These are phyloP conservation scores for Aspergillus costaricaensis DNA, from an alignment of 2,329 filamentous ascomycete genomes.

Conservation along the genomic window DNA sequence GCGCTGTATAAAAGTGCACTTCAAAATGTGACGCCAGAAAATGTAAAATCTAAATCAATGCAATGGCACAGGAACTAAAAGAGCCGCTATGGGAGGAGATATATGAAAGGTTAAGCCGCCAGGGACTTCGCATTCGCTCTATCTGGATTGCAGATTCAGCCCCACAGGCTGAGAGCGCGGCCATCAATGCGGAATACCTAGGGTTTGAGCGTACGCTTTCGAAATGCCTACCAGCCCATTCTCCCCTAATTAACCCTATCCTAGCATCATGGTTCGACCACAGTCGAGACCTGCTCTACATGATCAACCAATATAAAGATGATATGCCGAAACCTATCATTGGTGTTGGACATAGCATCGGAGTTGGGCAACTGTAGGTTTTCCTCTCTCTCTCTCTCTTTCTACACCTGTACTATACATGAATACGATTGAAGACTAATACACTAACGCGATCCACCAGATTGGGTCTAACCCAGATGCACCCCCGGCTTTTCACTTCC, in stretches of 20 bases:
- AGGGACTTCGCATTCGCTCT: slow-evolving; percentile 49
- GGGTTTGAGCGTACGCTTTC: slow-evolving; percentile 71
- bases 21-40: background rate
- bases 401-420: too few relatives aligned
- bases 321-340: slow-evolving; percentile 74
- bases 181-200: slow-evolving; percentile 70
- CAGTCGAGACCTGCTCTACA: slow-evolving; percentile 74
- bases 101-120: slow-evolving; percentile 44
- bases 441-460: background rate
- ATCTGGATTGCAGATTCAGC: slow-evolving; percentile 83
- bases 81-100: slow-evolving; percentile 11
- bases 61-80: slow-evolving; percentile 12
- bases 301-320: slow-evolving; percentile 70
- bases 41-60: background rate
- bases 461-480: slow-evolving; percentile 66
- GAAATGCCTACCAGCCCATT: background rate
- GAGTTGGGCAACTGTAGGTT: slow-evolving; percentile 62
- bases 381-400: too few relatives aligned
- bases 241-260: background rate
- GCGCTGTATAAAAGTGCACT: too few relatives aligned
- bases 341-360: slow-evolving; percentile 84
- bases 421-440: too few relatives aligned
- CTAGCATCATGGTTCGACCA: slow-evolving; percentile 77
- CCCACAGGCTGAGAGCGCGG: slow-evolving; percentile 71
- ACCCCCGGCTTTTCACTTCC: slow-evolving; percentile 73